Evolutionary conservation across 129 eudicot genomes (phyloP), one percentile per base, ranked within the genome.

Genomic region (Dittrichia graveolens): DNA sequence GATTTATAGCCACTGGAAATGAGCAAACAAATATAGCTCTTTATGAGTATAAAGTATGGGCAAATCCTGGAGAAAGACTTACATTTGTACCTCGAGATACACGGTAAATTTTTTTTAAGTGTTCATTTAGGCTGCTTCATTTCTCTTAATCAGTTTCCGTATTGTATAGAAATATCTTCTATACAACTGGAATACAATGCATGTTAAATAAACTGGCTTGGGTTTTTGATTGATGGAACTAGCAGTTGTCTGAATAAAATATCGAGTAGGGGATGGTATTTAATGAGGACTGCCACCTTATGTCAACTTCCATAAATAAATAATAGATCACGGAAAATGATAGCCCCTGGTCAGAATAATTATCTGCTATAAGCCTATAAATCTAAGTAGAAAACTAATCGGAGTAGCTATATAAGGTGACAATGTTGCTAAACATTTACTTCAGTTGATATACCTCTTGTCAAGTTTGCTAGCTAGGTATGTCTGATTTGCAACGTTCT

Each of bases 1-100:
- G 69, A 73, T 71, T 77, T 44, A 52, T 79, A 16, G 72, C 79
- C 59, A 43, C 48, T 66, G 83, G 72, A 55, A 67, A 69, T 62
- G 85, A 72, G 79, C 85, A 81, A 66, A 65, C 84, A 59, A 65
- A 68, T 65, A 52, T 72, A 69, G 91, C 88, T 69, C 71, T 75
- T 40, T 94, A 85, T 67, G 97, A 86, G 74, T 94, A 84, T 75
- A 78, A 87, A 54, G 61, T 88, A 43, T 94, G 99, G 99, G 97
- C 90, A 61, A 86, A 83, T 79, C 88, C 83, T 77, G 96, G 96
- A 53, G 86, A 88, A 81, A 79, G 75, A 67, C 82, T 86, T 50
- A 75, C 86, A 38, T 94, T 88, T 87, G 83, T 78, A 64, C 99
- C 99, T 53, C 82, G 72, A 55, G 93, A 86, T 73, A 73, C 75